phyloP scores from a whole-genome alignment of 2,329 filamentous ascomycete genomes.

The Mariannaea elegans region DNA sequence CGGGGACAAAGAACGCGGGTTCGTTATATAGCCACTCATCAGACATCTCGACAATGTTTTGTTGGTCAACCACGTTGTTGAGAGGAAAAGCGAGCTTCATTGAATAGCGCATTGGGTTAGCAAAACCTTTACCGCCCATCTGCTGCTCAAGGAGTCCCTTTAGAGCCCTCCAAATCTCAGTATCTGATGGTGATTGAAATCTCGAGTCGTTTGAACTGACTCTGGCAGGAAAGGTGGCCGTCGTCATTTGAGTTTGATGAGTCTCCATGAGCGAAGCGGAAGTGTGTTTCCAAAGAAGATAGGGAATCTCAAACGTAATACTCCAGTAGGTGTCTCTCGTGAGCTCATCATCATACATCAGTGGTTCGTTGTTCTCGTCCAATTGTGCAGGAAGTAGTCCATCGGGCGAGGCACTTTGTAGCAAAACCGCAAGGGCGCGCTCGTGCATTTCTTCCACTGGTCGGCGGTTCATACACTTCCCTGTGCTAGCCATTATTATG shows the following conservation, averaged over 20 bases:
- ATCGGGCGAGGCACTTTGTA: not conserved
- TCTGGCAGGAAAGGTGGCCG: no score
- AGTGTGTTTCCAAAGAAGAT: constrained; percentile 2
- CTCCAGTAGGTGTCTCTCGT: not conserved
- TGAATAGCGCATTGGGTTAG: no score
- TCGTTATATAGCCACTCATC: not conserved
- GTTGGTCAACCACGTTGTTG: not conserved
- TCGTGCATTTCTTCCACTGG: not conserved
- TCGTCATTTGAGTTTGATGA: no score
- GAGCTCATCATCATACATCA: not conserved
- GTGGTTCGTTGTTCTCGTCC: not conserved
- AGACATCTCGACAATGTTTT: not conserved
- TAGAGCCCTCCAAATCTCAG: no score
- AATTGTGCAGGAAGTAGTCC: constrained; percentile 1
- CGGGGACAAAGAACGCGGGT: not conserved
- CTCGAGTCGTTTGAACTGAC: no score
- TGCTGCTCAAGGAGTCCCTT: no score
- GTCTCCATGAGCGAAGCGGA: no score
- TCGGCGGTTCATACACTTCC: not conserved
- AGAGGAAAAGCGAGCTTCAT: not conserved
- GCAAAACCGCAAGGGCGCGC: not conserved
- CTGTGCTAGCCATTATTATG: not conserved
- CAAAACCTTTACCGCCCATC: no score
- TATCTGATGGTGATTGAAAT: no score
- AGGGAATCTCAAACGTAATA: constrained; percentile 3